These are phyloP conservation scores for Lasiodiplodia citricola DNA, from an alignment of 2,329 filamentous ascomycete genomes.

Conservation along the genomic window DNA sequence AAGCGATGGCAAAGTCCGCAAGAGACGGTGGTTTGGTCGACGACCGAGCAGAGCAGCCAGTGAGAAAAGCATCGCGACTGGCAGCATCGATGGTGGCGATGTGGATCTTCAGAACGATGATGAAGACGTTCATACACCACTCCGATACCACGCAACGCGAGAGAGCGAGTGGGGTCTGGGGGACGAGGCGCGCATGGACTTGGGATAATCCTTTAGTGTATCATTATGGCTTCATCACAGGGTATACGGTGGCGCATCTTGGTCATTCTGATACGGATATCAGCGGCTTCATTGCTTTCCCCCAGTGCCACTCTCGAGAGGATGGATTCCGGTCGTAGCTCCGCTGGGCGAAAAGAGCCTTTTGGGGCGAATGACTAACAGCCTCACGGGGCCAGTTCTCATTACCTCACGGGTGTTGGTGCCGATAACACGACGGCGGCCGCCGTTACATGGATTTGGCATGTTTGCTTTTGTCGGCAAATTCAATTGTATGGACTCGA, in stretches of 20 bases:
- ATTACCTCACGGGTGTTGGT: neutral
- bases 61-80: conserved; percentile 33
- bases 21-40: conserved; percentile 43
- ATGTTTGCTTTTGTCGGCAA: conserved; percentile 14
- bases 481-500: neutral
- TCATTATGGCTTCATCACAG: neutral
- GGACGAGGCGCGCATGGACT: conserved; percentile 82
- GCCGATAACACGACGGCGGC: neutral
- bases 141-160: conserved; percentile 56
- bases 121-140: conserved; percentile 58
- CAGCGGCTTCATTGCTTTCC: neutral
- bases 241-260: neutral
- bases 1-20: conserved; percentile 39
- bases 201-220: conserved; percentile 62
- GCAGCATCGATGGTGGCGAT: conserved; percentile 37
- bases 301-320: neutral
- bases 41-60: conserved; percentile 34
- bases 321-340: neutral
- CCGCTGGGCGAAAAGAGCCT: neutral
- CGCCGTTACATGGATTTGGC: neutral
- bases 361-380: neutral
- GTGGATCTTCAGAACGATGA: conserved; percentile 44
- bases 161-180: conserved; percentile 73
- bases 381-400: neutral
- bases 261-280: neutral